These are phyloP conservation scores for Aspergillus melleus DNA, from an alignment of 2,329 filamentous ascomycete genomes.

Conservation along the genomic window DNA sequence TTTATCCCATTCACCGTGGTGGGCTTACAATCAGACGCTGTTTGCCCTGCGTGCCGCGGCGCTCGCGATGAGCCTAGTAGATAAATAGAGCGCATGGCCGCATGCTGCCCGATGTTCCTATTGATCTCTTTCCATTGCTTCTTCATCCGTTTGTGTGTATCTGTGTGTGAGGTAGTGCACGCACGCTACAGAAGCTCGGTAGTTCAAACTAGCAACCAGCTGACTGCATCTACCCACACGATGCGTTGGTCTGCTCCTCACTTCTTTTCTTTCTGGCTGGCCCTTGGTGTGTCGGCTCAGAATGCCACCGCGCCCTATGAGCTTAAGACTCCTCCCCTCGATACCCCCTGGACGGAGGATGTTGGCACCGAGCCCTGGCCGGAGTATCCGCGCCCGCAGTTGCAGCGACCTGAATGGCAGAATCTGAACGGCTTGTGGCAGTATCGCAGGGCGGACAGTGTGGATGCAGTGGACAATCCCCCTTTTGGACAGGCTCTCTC, in stretches of 20 bases:
- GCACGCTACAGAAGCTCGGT: not conserved
- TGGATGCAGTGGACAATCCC: conserved; percentile 42
- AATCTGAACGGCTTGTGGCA: conserved; percentile 53
- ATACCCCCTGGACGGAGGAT: conserved; percentile 48
- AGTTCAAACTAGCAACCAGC: not conserved
- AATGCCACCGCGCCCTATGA: conserved; percentile 32
- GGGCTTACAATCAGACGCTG: not conserved
- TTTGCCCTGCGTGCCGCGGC: not conserved
- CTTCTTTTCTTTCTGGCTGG: conserved; percentile 8
- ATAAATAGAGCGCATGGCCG: not conserved
- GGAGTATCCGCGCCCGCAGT: conserved; percentile 50
- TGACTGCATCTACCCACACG: not conserved
- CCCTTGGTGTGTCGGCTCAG: conserved; percentile 2
- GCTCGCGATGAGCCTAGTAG: not conserved
- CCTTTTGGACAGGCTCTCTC: conserved; percentile 47
- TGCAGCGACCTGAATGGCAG: conserved; percentile 50
- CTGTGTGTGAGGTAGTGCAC: not conserved
- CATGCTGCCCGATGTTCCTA: not conserved
- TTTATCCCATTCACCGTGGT: not conserved
- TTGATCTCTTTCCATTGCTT: not conserved
- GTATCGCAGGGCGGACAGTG: conserved; percentile 42
- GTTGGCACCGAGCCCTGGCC: conserved; percentile 53
- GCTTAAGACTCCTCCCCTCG: conserved; percentile 42
- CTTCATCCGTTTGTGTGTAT: not conserved
- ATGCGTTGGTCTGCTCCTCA: not conserved